Percentiles rank a stretch among this genome's conserved stretches.
Conservation (phyloP, 148 eudicot species). For the Pouteria glomerata region DNA sequence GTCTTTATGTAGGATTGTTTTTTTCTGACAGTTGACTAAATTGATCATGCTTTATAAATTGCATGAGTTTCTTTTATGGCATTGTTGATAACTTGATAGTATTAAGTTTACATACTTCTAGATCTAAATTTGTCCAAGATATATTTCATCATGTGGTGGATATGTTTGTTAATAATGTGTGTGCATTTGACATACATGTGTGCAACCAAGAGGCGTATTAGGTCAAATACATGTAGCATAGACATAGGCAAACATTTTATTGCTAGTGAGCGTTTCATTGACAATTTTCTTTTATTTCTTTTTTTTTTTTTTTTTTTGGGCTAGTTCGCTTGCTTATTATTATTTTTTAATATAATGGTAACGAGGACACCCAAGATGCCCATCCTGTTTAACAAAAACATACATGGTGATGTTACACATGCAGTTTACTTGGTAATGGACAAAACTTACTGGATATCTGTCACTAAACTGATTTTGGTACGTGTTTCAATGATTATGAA, state of each 20-base stretch:
- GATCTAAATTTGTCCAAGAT: too few species aligned
- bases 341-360: too few species aligned
- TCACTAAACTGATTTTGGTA: not conserved
- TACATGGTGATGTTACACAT: not conserved
- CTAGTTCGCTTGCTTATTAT: not conserved
- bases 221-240: too few species aligned
- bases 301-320: not conserved
- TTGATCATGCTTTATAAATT: not conserved
- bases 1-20: not conserved
- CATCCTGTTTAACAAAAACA: not conserved
- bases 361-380: not conserved
- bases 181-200: not conserved
- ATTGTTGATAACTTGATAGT: too few species aligned
- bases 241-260: too few species aligned
- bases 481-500: not conserved
- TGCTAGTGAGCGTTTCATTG: not conserved
- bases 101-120: too few species aligned
- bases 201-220: not conserved
- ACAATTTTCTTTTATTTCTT: not conserved
- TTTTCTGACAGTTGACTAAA: too few species aligned
- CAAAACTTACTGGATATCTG: not conserved
- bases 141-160: too few species aligned
- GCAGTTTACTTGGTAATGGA: not conserved
- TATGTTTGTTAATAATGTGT: not conserved
- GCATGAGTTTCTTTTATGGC: not conserved